Evolutionary conservation across 306 rosid species (phyloP), one percentile per base, ranked within the genome.

Genomic region (Trifolium repens): DNA sequence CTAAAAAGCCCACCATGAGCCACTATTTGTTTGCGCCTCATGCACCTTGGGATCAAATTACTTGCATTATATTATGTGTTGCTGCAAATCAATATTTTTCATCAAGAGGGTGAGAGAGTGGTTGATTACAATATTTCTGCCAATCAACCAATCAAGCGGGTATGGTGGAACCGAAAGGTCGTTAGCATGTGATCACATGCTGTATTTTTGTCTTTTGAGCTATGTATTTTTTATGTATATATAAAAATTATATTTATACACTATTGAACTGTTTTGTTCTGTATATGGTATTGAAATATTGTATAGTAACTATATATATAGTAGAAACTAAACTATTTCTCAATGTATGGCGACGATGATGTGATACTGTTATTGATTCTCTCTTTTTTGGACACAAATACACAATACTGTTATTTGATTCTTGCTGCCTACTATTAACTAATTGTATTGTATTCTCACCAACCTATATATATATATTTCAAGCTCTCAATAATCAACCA

Each of bases 121-220:
- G 72, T 50, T 43, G 59, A 47, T 67, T 78, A 69, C 63, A 74
- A 64, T 50, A 57, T 42, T 57, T 78, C 24, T 17, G 80, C 54
- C 67, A 82, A 87, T 79, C 74, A 72, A 79, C 55, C 58, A 82
- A 87, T 79, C 74, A 72, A 79, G 85, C 93, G 83, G 85, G 76
- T 54, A 87, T 40, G 88, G 89, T 80, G 93, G 88, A 84, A 83
- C 83, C 78, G 87, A 79, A 77, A 76, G 85, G 80, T 77, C 80
- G 80, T 43, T 30, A 59, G 44, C 98, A 93, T 88, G 96, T 93
- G 97, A 67, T 70, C 98, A 93, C 96, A 87, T 91, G 97, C 88
- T 80, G 63, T 65, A 68, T 70, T 81, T 72, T 84, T 82, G 89
- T 82, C 88, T 46, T 84, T 46, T 63, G 66, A 75, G 79, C 75